phyloP scores from a whole-genome alignment of 1,139 yeast genomes.

The Saccharomyces pastorianus region DNA sequence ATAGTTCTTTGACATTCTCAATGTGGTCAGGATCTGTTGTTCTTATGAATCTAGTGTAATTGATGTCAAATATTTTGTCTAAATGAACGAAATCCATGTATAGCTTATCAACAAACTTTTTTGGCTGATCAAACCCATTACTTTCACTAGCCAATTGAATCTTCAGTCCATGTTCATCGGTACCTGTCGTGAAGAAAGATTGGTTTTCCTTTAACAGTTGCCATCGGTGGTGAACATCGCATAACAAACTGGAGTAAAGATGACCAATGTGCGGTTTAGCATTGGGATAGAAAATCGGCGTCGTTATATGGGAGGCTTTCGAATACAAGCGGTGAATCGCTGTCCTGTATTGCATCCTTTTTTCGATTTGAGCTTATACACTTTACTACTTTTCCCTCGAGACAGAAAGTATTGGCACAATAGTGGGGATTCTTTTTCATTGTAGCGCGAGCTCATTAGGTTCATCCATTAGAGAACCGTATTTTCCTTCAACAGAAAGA shows the following conservation, averaged over 20 bases:
- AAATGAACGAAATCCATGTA: conserved; percentile 55
- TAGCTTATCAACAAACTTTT: conserved; percentile 63
- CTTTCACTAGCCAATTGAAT: conserved; percentile 69
- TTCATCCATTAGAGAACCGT: neutral
- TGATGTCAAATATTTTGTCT: conserved; percentile 49
- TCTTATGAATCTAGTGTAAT: conserved; percentile 72
- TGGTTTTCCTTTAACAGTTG: conserved; percentile 39
- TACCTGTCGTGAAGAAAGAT: conserved; percentile 73
- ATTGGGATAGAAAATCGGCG: conserved; percentile 95
- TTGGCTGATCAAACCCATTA: conserved; percentile 42
- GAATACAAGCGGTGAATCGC: neutral
- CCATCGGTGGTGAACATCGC: conserved; percentile 79
- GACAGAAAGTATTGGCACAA: neutral
- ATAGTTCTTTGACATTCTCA: conserved; percentile 54
- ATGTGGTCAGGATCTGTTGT: conserved; percentile 83
- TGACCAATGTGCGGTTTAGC: conserved; percentile 95
- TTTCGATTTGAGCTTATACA: conserved; percentile 2
- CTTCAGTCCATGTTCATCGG: conserved; percentile 95
- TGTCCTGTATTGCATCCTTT: neutral
- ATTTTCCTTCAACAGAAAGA: neutral
- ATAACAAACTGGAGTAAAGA: conserved; percentile 77
- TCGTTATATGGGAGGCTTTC: conserved; percentile 48
- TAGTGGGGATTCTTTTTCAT: neutral
- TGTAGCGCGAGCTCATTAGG: neutral
- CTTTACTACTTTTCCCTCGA: neutral